phyloP scores from a whole-genome alignment of 176 grass and related monocot species.

The Poa annua region DNA sequence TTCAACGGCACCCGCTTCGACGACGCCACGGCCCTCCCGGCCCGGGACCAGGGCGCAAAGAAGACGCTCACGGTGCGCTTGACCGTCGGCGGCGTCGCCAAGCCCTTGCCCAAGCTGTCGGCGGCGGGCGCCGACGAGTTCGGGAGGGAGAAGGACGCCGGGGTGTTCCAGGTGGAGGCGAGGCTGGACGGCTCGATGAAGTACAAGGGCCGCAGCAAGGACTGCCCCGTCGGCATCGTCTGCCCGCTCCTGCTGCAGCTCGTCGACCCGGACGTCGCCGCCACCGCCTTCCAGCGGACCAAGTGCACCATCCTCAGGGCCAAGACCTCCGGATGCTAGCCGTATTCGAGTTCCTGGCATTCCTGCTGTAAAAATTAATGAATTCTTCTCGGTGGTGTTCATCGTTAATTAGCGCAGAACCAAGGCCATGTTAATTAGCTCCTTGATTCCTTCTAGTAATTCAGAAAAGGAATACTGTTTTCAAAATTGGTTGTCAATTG shows the following conservation, averaged over 20 bases:
- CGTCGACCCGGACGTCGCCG: constrained; percentile 53
- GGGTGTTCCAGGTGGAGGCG: constrained; percentile 39
- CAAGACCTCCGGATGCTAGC: constrained; percentile 53
- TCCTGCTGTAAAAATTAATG: neutral
- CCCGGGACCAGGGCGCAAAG: neutral
- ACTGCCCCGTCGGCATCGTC: constrained; percentile 40
- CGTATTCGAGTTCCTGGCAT: neutral
- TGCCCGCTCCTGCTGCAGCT: constrained; percentile 56
- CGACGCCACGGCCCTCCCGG: constrained; percentile 34
- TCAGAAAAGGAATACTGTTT: too few species aligned
- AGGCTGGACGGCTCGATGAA: constrained; percentile 49
- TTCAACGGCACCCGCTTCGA: constrained; percentile 58
- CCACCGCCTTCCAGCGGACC: constrained; percentile 56
- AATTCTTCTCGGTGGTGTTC: neutral
- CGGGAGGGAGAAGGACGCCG: constrained; percentile 18
- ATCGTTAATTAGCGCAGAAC: too few species aligned
- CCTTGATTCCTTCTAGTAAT: too few species aligned
- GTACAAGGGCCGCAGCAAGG: constrained; percentile 43
- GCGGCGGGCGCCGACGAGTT: constrained; percentile 36
- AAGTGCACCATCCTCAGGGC: constrained; percentile 59
- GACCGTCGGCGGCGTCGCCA: constrained; percentile 31
- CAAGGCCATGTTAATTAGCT: too few species aligned
- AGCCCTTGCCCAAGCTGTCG: constrained; percentile 38
- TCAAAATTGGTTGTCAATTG: neutral
- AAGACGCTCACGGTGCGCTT: constrained; percentile 38